Evolutionary conservation across 2,329 filamentous ascomycete species (phyloP), one percentile per base, ranked within the genome.

Genomic region (Neofusicoccum parvum): DNA sequence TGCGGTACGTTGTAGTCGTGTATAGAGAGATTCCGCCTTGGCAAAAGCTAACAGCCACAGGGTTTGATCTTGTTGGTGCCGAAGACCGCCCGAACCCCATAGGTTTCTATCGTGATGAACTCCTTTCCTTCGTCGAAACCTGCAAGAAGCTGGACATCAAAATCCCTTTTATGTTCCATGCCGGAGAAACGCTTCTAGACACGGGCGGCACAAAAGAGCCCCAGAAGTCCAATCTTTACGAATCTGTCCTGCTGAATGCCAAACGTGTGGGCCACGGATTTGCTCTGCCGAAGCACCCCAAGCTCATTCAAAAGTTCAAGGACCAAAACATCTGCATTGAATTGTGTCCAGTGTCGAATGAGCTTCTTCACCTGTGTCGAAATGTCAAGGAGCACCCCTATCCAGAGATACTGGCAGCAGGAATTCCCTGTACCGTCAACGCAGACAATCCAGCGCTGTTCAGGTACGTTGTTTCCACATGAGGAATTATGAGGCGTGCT

Each of bases 391-490:
- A 89, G 12, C 90, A 92, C 71, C 79, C 88, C 15, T 86, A 90
- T 73, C 91, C 91, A 45, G 81, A 83, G 67, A 79, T 93, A 27
- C 80, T 92, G 64, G 89, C 89, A n/a, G 88, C 90, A 63, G 87
- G 89, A 43, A 85, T 92, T 58, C 88, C 90, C 56, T 93, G 90
- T 77, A 90, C 90, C 0, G 80, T 92, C 46, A 92, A 87, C 71
- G 90, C 88, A 23, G 90, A 93, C 71, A 92, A 93, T 68, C 90
- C 89, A 6, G 90, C 89, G 0, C 79, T 92, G 0, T 92, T 92
- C 74, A 83, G 83, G 88, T 90, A 72, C 6, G 46, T 46, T 14
- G 3, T 10, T 12, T 5, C 27, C 7, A 7, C 7, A 5, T 7
- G 6, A 32, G 27, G 5, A 5, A 32, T 32, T 7, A 32, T 7